Conservation (phyloP, 2,329 filamentous ascomycete genomes). For the Paecilomyces formosus region DNA sequence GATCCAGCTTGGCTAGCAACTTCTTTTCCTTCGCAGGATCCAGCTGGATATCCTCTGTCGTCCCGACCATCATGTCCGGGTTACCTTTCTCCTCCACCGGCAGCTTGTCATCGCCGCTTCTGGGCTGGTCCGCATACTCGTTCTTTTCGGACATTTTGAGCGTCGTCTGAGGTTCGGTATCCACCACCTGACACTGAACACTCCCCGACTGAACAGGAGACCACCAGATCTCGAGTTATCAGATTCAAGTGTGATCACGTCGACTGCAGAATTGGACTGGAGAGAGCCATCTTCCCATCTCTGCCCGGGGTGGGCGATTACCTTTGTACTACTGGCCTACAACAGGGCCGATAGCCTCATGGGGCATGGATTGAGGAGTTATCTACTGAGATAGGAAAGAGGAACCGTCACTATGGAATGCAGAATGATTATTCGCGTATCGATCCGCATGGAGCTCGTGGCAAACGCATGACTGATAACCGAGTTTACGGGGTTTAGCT, state of each 20-base stretch:
- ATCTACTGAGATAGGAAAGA: neutral
- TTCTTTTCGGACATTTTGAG: neutral
- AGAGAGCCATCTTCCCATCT: neutral
- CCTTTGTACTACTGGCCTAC: neutral
- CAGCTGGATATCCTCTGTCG: slow-evolving; percentile 21
- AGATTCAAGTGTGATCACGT: neutral
- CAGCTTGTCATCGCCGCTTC: neutral
- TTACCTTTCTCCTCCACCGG: neutral
- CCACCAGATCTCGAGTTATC: neutral
- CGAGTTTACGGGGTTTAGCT: neutral
- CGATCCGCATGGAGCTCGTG: neutral
- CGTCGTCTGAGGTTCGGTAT: neutral
- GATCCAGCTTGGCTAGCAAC: slow-evolving; percentile 43
- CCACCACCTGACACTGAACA: neutral
- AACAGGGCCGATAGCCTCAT: neutral
- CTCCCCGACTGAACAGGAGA: neutral
- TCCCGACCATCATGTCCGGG: slow-evolving; percentile 6
- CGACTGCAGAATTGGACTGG: neutral
- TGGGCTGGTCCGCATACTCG: neutral
- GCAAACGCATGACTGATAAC: neutral
- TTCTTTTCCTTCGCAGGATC: slow-evolving; percentile 40
- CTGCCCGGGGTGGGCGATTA: neutral
- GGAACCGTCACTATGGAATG: neutral
- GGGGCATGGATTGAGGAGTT: neutral
- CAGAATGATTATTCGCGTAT: neutral